Percentiles rank a stretch among this genome's conserved stretches.
Evolutionary conservation across 371 early-diverging fungal genomes (phyloP).

Genomic region (Mortierella sp.): DNA sequence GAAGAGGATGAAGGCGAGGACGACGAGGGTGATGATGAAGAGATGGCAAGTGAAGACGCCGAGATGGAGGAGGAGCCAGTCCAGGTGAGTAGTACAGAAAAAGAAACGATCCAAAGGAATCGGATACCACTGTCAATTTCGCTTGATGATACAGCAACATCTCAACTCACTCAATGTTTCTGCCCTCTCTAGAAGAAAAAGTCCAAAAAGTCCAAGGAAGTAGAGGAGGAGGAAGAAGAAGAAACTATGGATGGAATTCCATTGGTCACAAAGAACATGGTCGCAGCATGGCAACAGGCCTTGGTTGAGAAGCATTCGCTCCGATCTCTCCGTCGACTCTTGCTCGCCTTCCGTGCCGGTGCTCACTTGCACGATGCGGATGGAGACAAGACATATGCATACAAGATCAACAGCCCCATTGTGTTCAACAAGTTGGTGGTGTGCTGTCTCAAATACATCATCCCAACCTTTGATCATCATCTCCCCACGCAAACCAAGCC

Average conservation of each 20-base stretch:
- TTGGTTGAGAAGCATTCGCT: slow-evolving; percentile 68
- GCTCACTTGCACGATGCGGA: slow-evolving; percentile 81
- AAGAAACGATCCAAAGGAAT: too few relatives aligned
- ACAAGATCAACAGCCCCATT: slow-evolving; percentile 75
- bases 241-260: slow-evolving; percentile 47
- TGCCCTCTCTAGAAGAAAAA: slow-evolving; percentile 21
- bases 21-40: slow-evolving; percentile 55
- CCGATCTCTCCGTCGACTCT: slow-evolving; percentile 69
- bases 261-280: slow-evolving; percentile 75
- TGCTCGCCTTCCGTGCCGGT: slow-evolving; percentile 87
- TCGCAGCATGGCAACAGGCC: slow-evolving; percentile 76
- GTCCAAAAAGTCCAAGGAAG: slow-evolving; percentile 20
- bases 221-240: slow-evolving; percentile 17
- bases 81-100: slow-evolving; percentile 19
- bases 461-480: slow-evolving; percentile 66
- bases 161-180: not conserved
- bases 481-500: slow-evolving; percentile 58
- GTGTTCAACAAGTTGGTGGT: slow-evolving; percentile 87
- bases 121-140: not conserved
- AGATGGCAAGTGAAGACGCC: slow-evolving; percentile 52
- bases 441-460: slow-evolving; percentile 65
- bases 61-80: slow-evolving; percentile 50
- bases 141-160: too few relatives aligned
- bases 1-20: slow-evolving; percentile 57
- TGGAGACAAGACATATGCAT: slow-evolving; percentile 58